Evolutionary conservation across 1,139 yeast species (phyloP), one percentile per base, ranked within the genome.

Genomic region (Lodderomyces orthopsilosis): DNA sequence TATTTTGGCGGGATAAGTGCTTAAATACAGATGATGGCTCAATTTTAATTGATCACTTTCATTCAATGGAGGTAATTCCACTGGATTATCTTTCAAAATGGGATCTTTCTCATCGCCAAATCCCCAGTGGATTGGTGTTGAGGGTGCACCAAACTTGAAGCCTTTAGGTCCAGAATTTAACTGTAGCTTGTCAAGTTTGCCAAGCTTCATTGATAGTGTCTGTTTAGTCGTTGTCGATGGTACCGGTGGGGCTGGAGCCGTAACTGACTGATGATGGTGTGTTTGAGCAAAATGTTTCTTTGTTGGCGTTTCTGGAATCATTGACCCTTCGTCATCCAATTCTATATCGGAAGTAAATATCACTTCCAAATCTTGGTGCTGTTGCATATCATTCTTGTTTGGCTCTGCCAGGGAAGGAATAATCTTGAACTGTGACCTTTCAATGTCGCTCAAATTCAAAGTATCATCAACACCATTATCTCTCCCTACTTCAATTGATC

Each of bases 281-380:
- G 17, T 12, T 3, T 26, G 24, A 8, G 12, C 24, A 10, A 37
- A 28, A 15, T 36, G 36, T 15, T 35, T 42, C 26, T 70, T 71
- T 1, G 77, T 73, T 1, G 78, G 78, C 0, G 78, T 73, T 50
- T 70, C 75, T 1, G 74, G 72, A 4, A 66, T 55, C 13, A 54
- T 48, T 13, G 19, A 28, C 27, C 57, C 53, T 38, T 56, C 59
- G 17, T 52, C 58, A 13, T 56, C 54, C 57, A 49, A 21, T 32
- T 49, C 52, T 30, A 42, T 35, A 26, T 42, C 45, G 18, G 49
- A 46, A 14, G 45, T 21, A 17, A 45, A 50, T 35, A 63, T 63
- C 13, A 65, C 49, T 39, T 63, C 67, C 35, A 63, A 49, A 33
- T 62, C 67, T 19, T 40, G 39, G 24, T 21, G 40, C 8, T 46